These are phyloP conservation scores for Didymella keratinophila DNA, from an alignment of 2,329 filamentous ascomycete genomes.

Conservation along the genomic window DNA sequence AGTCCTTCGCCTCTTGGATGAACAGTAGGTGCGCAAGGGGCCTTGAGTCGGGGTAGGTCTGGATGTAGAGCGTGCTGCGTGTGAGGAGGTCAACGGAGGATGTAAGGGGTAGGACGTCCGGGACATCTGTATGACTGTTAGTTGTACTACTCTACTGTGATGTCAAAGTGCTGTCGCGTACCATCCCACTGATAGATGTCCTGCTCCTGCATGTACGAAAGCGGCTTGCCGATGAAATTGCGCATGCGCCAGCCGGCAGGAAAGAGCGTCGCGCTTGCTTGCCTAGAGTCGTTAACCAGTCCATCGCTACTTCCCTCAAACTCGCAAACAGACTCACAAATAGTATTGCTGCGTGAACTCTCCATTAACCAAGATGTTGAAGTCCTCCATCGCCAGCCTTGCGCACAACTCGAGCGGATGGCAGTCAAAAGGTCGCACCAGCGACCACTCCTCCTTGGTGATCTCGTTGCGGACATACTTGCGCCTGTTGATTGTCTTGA, in stretches of 20 bases:
- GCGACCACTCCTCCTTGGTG: conserved; percentile 54
- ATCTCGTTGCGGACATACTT: conserved; percentile 52
- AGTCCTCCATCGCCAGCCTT: conserved; percentile 61
- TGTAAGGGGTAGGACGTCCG: conserved; percentile 25
- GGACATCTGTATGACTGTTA: conserved; percentile 22
- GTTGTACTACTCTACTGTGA: rapidly evolving
- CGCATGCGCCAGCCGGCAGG: conserved; percentile 62
- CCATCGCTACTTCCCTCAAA: background rate
- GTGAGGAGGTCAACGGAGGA: conserved; percentile 55
- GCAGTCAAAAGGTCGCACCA: conserved; percentile 47
- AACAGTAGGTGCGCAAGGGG: conserved; percentile 55
- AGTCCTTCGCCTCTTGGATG: conserved; percentile 53
- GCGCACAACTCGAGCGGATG: conserved; percentile 61
- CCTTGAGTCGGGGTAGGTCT: conserved; percentile 52
- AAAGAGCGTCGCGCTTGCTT: conserved; percentile 62
- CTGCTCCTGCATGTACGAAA: conserved; percentile 55
- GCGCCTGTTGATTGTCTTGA: conserved; percentile 19
- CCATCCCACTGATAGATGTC: conserved; percentile 61
- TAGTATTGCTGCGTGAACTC: conserved; percentile 58
- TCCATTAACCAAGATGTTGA: conserved; percentile 57
- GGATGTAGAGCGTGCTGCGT: conserved; percentile 60
- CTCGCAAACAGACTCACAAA: conserved; percentile 46
- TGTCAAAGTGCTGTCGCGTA: conserved; percentile 52
- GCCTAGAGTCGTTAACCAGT: conserved; percentile 36
- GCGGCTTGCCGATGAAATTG: conserved; percentile 58